These are phyloP conservation scores for Fagus sylvatica DNA, from an alignment of 306 rosid species.

Conservation along the genomic window DNA sequence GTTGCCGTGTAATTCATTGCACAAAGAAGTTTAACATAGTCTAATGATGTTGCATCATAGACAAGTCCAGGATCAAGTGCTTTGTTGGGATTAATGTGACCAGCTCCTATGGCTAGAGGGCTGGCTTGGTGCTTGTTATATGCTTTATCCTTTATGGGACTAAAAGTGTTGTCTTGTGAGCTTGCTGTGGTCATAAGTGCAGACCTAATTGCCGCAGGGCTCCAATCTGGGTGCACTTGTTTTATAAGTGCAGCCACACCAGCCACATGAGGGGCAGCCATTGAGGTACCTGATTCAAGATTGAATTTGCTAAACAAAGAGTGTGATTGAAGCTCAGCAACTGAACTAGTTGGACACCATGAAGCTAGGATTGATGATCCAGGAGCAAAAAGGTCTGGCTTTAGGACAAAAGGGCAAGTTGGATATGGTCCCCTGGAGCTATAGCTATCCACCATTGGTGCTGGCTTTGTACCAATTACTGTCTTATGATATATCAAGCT, in stretches of 20 bases:
- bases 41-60: conserved; percentile 49
- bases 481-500: conserved; percentile 45
- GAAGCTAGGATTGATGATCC: conserved; percentile 70
- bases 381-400: conserved; percentile 79
- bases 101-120: conserved; percentile 74
- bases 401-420: conserved; percentile 58
- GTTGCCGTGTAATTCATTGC: conserved; percentile 50
- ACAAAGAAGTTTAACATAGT: conserved; percentile 69
- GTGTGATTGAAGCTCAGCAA: background rate
- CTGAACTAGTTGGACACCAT: conserved; percentile 55
- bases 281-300: conserved; percentile 66
- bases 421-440: conserved; percentile 78
- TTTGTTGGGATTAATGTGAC: conserved; percentile 68
- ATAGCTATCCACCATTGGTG: conserved; percentile 56
- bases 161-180: conserved; percentile 38
- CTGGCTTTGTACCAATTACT: conserved; percentile 43
- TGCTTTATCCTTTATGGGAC: conserved; percentile 51
- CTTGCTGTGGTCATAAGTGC: conserved; percentile 78
- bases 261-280: conserved; percentile 75
- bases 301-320: conserved; percentile 36
- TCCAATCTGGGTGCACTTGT: conserved; percentile 58
- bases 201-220: conserved; percentile 73
- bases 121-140: conserved; percentile 30
- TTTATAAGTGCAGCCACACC: conserved; percentile 65
- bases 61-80: conserved; percentile 76